These are phyloP conservation scores for Colletotrichum sp. DNA, from an alignment of 2,329 filamentous ascomycete species.

Conservation along the genomic window DNA sequence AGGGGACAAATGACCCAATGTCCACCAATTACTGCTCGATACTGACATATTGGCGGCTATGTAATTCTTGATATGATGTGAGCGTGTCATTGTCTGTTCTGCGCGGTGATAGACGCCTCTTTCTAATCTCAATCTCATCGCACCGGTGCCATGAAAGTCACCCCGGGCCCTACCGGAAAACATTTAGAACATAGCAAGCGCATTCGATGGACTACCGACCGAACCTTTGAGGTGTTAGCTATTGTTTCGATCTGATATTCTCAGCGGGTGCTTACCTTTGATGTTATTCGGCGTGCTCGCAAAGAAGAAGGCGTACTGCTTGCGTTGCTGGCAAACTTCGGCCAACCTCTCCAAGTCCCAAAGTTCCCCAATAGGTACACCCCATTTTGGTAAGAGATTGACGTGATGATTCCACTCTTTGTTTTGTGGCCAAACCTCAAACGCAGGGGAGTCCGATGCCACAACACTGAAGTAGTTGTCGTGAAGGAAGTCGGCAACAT, in stretches of 20 bases:
- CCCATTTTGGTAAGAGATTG: not conserved
- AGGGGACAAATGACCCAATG: not conserved
- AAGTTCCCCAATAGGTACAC: not conserved
- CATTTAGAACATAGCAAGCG: not conserved
- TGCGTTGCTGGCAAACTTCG: not conserved
- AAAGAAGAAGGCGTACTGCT: not conserved
- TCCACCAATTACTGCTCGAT: not conserved
- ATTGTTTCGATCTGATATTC: not conserved
- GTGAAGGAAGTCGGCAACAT: not conserved
- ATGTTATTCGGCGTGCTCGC: not conserved
- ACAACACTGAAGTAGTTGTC: not conserved
- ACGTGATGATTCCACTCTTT: not conserved
- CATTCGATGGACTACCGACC: not conserved
- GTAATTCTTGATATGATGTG: rapidly evolving
- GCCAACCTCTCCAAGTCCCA: not conserved
- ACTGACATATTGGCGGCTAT: not conserved
- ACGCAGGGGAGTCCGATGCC: not conserved
- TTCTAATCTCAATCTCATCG: not conserved
- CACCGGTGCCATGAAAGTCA: not conserved
- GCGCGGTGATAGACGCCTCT: not conserved
- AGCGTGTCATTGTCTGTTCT: not conserved
- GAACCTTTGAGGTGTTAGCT: not conserved
- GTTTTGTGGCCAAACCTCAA: not conserved
- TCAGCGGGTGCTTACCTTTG: not conserved
- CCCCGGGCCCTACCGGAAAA: not conserved